These are phyloP conservation scores for Pseudonitzschia multiseries DNA, from an alignment of 108 stramenopile species.

Conservation along the genomic window DNA sequence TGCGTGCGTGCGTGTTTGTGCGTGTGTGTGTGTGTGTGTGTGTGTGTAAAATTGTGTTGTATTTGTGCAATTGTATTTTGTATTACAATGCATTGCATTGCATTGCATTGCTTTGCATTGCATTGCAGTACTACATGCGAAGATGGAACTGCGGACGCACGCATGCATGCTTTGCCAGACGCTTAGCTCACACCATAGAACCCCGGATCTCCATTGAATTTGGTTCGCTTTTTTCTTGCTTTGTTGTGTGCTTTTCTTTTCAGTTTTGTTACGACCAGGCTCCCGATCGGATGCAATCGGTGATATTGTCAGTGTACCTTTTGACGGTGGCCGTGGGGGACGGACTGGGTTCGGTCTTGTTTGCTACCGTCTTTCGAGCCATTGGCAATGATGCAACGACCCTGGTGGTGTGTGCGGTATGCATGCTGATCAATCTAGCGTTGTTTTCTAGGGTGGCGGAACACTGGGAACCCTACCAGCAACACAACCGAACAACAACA, in stretches of 20 bases:
- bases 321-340: conserved; percentile 62
- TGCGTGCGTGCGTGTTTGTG: too few relatives aligned
- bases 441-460: conserved; percentile 37
- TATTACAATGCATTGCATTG: neutral
- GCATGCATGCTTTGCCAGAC: too few relatives aligned
- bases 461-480: conserved; percentile 35
- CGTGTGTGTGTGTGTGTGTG: too few relatives aligned
- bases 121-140: too few relatives aligned
- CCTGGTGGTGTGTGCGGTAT: conserved; percentile 33
- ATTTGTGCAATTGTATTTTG: neutral
- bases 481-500: too few relatives aligned
- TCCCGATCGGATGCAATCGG: conserved; percentile 45
- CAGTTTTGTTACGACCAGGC: conserved; percentile 57
- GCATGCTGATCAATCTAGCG: conserved; percentile 44
- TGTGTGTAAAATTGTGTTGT: too few relatives aligned
- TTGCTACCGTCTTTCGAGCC: conserved; percentile 36
- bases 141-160: too few relatives aligned
- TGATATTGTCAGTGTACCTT: conserved; percentile 45
- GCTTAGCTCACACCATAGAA: too few relatives aligned
- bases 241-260: neutral
- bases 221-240: too few relatives aligned
- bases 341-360: conserved; percentile 49
- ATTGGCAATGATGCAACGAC: conserved; percentile 13
- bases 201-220: too few relatives aligned
- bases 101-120: too few relatives aligned